These are phyloP conservation scores for Rhododendron ferrugineum DNA, from an alignment of 148 eudicot genomes.

Conservation along the genomic window DNA sequence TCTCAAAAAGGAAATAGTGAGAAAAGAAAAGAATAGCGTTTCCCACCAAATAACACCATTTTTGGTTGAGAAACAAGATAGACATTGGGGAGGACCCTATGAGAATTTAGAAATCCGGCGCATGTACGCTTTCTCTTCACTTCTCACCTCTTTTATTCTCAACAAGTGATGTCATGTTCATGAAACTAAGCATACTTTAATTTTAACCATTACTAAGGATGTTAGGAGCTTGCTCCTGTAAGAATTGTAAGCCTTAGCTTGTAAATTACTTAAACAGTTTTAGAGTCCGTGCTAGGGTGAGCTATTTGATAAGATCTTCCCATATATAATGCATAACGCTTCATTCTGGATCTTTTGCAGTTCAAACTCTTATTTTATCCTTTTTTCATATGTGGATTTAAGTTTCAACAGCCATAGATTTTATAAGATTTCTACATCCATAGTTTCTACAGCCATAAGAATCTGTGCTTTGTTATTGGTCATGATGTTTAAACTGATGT, in stretches of 20 bases:
- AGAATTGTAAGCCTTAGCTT: not conserved
- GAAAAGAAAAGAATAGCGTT: not conserved
- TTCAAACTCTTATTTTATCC: not conserved
- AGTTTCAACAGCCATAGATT: not conserved
- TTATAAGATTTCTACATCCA: not conserved
- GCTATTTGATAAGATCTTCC: not conserved
- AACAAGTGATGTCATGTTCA: not conserved
- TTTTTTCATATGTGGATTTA: not conserved
- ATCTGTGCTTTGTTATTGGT: constrained; percentile 8
- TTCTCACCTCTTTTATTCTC: not conserved
- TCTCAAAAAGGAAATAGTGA: not conserved
- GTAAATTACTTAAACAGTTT: not conserved
- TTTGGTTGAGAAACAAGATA: not conserved
- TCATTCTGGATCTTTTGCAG: not conserved
- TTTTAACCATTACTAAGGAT: not conserved
- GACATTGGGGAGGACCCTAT: not conserved
- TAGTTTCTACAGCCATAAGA: not conserved
- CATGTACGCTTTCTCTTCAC: not conserved
- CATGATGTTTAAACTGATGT: constrained; percentile 2
- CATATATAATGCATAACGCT: not conserved
- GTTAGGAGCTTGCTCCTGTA: not conserved
- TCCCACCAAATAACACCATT: not conserved
- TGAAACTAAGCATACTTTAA: not conserved
- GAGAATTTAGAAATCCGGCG: no score
- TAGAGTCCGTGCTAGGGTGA: not conserved